These are phyloP conservation scores for Porphyra umbilicalis DNA, from an alignment of 31 red algal species.

Conservation along the genomic window DNA sequence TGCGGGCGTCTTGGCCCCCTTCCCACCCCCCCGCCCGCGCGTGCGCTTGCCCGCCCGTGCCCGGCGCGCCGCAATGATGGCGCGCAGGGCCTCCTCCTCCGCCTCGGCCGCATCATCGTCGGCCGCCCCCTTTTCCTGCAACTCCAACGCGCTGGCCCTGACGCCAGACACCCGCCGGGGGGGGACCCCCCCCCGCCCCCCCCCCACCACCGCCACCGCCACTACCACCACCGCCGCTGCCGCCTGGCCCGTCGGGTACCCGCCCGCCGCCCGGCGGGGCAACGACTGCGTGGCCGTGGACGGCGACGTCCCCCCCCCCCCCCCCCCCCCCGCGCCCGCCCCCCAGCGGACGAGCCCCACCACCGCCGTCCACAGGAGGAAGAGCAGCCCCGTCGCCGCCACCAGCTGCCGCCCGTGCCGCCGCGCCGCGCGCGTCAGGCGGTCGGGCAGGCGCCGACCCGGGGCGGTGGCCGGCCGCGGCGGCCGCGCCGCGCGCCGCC, in stretches of 20 bases:
- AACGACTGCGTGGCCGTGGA: background rate
- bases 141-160: background rate
- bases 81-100: background rate
- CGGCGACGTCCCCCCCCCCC: background rate
- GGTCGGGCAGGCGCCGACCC: background rate
- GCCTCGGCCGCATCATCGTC: background rate
- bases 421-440: background rate
- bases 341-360: background rate
- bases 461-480: background rate
- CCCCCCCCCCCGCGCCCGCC: background rate
- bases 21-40: background rate
- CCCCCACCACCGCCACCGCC: too few relatives aligned
- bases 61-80: background rate
- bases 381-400: background rate
- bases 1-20: background rate
- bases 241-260: too few relatives aligned
- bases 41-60: background rate
- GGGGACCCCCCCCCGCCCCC: too few relatives aligned
- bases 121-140: background rate
- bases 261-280: too few relatives aligned
- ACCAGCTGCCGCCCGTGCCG: background rate
- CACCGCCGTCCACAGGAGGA: background rate
- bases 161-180: background rate
- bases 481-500: background rate
- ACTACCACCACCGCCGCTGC: background rate